Evolutionary conservation across 2,329 filamentous ascomycete genomes (phyloP).

Genomic region (Fusarium acutatum): DNA sequence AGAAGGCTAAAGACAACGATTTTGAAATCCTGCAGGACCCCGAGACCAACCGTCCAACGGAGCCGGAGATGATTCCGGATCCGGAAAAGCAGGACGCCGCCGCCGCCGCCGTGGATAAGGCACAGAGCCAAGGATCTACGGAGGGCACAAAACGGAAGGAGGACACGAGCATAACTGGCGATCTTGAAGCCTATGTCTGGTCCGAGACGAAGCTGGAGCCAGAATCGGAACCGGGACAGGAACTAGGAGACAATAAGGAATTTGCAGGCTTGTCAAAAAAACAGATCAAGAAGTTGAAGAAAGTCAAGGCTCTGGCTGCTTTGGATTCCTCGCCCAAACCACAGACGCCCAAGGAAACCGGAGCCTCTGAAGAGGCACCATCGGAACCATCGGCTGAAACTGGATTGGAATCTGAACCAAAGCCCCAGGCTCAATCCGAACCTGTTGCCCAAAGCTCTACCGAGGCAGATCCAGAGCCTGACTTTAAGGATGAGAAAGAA

Average conservation of each 20-base stretch:
- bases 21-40: constrained; percentile 43
- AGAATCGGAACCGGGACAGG: constrained; percentile 30
- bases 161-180: constrained; percentile 27
- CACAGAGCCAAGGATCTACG: constrained; percentile 26
- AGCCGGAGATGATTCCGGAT: constrained; percentile 37
- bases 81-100: constrained; percentile 40
- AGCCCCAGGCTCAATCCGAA: constrained; percentile 11
- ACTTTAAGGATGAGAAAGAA: constrained; percentile 34
- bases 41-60: constrained; percentile 35
- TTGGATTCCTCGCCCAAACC: constrained; percentile 23
- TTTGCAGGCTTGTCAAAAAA: constrained; percentile 41
- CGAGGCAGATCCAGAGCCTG: constrained; percentile 24
- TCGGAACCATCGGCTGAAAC: constrained; percentile 25
- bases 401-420: constrained; percentile 32
- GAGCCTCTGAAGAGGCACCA: constrained; percentile 17
- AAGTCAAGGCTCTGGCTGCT: constrained; percentile 35
- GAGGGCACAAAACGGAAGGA: constrained; percentile 26
- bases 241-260: constrained; percentile 33
- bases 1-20: constrained; percentile 46
- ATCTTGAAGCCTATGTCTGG: constrained; percentile 27
- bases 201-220: constrained; percentile 26
- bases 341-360: constrained; percentile 28
- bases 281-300: constrained; percentile 39
- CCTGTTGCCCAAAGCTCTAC: constrained; percentile 10
- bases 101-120: constrained; percentile 37